Base-by-base conservation (phyloP, 2,329 filamentous ascomycete genomes). In the Trichoderma simmonsii region DNA sequence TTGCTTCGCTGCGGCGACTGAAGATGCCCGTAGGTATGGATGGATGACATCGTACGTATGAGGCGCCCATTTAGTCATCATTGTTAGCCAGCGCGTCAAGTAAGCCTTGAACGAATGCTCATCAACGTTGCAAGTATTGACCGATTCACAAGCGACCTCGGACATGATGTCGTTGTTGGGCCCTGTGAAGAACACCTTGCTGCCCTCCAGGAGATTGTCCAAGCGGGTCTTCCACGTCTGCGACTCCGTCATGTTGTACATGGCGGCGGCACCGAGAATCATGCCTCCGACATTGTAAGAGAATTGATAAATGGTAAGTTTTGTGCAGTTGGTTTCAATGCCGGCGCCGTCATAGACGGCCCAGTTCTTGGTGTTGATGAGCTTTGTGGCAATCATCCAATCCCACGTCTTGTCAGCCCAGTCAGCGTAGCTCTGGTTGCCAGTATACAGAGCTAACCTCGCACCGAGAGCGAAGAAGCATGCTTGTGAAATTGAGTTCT, bases 361-460 rank as follows among this genome's bases (percentile, higher is more conserved):
- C 78, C 87, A 92, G 3, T 86, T 83, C 7, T 86, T 79, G 9
- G 73, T 66, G 77, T 89, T 85, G 73, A 93, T 86, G 68, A 93
- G 86, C 0, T 87, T 84, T 60, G 89, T 82, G 7, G 77, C 79
- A 4, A 80, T 78, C 80, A 89, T 90, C 91, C 91, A 93, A 64
- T 93, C 85, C 83, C 93, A 97, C 1, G 89, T 87, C 75, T 83
- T 90, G 24, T 90, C 87, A 0, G 93, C 93, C 93, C 93, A 96
- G 6, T 93, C 88, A 1, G 88, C 86, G 78, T 97, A 97, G 0
- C 92, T 93, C 54, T 85, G 77, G 77, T 97, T 95, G 18, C 89
- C 89, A 0, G 94, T 97, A 79, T 94, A 96, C 28, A 90, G 86
- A 0, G 91, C 92, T 5, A 95, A 85, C 3, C 93, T 89, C 1